Conservation (phyloP, 176 grass and related monocot genomes). For the Carex littledalei region DNA sequence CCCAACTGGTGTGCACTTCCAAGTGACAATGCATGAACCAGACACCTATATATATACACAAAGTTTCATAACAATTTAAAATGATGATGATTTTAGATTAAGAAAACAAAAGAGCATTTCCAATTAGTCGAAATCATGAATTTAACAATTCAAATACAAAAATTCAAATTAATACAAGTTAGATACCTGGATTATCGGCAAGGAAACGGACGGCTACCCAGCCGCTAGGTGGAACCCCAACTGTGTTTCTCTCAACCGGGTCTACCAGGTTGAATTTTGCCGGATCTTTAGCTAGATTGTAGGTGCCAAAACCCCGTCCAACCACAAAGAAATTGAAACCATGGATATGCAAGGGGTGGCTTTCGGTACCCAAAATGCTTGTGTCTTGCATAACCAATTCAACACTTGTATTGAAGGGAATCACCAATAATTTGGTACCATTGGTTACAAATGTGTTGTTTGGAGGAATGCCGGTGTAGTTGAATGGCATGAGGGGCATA, state of each 20-base stretch:
- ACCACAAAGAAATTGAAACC: conserved; percentile 69
- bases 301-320: conserved; percentile 50
- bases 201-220: conserved; percentile 74
- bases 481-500: conserved; percentile 35
- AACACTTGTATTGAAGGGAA: conserved; percentile 51
- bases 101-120: not conserved
- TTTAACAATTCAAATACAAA: not conserved
- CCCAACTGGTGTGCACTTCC: conserved; percentile 78
- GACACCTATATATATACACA: conserved; percentile 34
- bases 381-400: conserved; percentile 83
- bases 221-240: conserved; percentile 61
- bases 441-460: conserved; percentile 54
- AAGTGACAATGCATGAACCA: conserved; percentile 97
- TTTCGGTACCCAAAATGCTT: conserved; percentile 50
- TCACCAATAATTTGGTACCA: conserved; percentile 54
- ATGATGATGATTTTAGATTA: not conserved
- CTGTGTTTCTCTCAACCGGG: conserved; percentile 63
- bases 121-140: not conserved
- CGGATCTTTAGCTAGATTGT: conserved; percentile 34
- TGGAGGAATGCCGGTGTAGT: conserved; percentile 63
- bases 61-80: not conserved
- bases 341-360: conserved; percentile 78
- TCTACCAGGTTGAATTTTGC: conserved; percentile 53
- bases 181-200: conserved; percentile 60
- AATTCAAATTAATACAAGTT: not conserved